phyloP scores from a whole-genome alignment of 129 eudicot genomes.

The Helianthus tuberosus region DNA sequence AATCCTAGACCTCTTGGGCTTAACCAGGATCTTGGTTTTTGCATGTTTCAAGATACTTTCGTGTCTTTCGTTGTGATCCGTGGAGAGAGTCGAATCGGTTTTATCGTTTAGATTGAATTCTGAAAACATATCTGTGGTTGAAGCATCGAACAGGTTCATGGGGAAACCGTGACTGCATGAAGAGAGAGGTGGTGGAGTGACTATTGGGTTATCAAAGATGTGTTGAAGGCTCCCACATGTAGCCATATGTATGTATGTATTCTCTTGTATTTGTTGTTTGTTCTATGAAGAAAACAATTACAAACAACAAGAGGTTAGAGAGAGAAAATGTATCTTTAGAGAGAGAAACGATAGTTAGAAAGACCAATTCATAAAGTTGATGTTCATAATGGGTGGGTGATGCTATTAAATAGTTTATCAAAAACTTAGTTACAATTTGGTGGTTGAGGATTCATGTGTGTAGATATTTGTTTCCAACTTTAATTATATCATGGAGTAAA shows the following conservation, averaged over 20 bases:
- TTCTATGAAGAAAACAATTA: conserved; percentile 22
- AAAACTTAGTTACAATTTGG: conserved; percentile 32
- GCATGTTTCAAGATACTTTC: conserved; percentile 4
- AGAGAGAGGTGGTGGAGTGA: conserved; percentile 37
- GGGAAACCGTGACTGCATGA: conserved; percentile 51
- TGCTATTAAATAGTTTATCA: conserved; percentile 47
- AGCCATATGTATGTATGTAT: conserved; percentile 47
- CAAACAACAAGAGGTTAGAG: conserved; percentile 29
- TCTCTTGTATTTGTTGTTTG: conserved; percentile 26
- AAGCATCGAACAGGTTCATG: conserved; percentile 17
- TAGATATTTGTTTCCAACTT: background rate
- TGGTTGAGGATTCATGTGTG: conserved; percentile 39
- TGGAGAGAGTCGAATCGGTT: conserved; percentile 23
- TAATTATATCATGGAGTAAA: too few species aligned
- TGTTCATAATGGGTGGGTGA: conserved; percentile 24
- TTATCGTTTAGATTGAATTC: conserved; percentile 51
- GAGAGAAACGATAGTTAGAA: conserved; percentile 31
- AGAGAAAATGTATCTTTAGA: conserved; percentile 21
- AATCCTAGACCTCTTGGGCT: conserved; percentile 40
- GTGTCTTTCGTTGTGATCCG: conserved; percentile 13
- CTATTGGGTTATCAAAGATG: conserved; percentile 65
- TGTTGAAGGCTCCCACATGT: conserved; percentile 77
- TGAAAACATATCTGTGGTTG: conserved; percentile 25
- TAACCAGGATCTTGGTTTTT: conserved; percentile 14
- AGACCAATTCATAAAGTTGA: conserved; percentile 53